A percentile compares a stretch with the other conserved stretches of the same genome.
Conservation (phyloP, 108 stramenopile genomes). For the Fistulifera solaris region DNA sequence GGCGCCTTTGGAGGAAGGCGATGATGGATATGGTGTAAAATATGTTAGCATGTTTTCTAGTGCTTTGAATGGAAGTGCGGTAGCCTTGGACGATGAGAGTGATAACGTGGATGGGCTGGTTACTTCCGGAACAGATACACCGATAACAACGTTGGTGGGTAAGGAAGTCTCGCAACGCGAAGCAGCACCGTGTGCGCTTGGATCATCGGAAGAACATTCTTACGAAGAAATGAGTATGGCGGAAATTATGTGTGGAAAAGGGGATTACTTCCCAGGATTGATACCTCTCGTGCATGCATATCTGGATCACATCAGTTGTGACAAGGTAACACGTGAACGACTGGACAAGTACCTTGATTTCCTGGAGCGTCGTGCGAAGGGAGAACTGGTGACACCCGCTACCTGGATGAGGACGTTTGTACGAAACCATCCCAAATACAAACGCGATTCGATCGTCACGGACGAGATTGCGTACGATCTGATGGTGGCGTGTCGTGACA, state of each 20-base stretch:
- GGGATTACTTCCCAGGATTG: constrained; percentile 95
- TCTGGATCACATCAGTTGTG: constrained; percentile 91
- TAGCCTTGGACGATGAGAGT: constrained; percentile 9
- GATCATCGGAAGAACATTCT: constrained; percentile 75
- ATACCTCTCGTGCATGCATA: constrained; percentile 93
- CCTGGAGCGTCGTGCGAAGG: constrained; percentile 80
- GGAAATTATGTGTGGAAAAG: constrained; percentile 96
- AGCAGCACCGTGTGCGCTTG: constrained; percentile 53
- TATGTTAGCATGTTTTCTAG: constrained; percentile 75
- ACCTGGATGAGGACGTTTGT: constrained; percentile 94
- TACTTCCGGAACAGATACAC: too few species aligned
- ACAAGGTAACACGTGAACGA: constrained; percentile 58
- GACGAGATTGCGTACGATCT: constrained; percentile 90
- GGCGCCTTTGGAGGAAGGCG: constrained; percentile 83
- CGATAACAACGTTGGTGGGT: not conserved
- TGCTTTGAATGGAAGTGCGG: constrained; percentile 31
- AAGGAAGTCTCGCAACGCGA: constrained; percentile 42
- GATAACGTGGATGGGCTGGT: constrained; percentile 20
- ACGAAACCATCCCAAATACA: constrained; percentile 86
- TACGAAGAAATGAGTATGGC: constrained; percentile 96
- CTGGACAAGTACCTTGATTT: constrained; percentile 78
- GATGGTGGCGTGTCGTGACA: constrained; percentile 76
- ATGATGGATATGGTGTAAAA: constrained; percentile 75
- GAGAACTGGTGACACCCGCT: constrained; percentile 90
- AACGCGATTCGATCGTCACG: constrained; percentile 85